Base-by-base conservation (phyloP, 768 basidiomycete species). In the Pisolithus marmoratus region DNA sequence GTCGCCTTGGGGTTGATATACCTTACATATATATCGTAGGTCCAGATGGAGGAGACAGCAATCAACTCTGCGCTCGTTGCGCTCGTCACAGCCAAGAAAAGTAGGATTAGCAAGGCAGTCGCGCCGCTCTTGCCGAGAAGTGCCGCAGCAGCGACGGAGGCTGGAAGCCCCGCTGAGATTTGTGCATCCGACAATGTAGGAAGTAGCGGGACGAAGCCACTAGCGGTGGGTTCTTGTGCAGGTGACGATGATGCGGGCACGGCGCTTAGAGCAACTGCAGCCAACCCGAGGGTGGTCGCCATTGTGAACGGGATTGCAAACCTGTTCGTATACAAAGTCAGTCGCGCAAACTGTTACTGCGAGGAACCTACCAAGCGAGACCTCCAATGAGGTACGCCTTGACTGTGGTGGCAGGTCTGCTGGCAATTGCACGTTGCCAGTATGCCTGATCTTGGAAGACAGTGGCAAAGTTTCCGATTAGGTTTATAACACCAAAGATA, bases 371-470 rank as follows among this genome's bases (percentile, higher is more conserved):
- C 94, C 94, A 96, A 2, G 90, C 87, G 8, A 94, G 64, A 3
- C 93, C 94, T 41, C 94, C 94, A 8, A 93, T 75, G 4, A 94
- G 73, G 70, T 92, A 97, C 0, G 89, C 94, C 67, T 93, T 94
- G 53, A 94, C 92, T 12, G 87, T 87, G n/a, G 79, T 84, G 1
- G 81, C 84, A 0, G 91, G 92, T 15, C 84, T 73, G 54, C 84
- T 87, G 2, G 94, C 94, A 62, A 96, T 92, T 1, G 93, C 93
- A 12, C 91, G 79, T 63, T 93, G 90, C 85, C 90, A 95, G 68
- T 95, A 97, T 1, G 89, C 85, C 61, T 89, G 84, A 53, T 81
- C 79, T 59, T 80, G 75, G 60, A 81, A 80, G 4, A 83, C 80
- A 9, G 77, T 81, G 23, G 78, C 75, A 58, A 91, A 92, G 66